These are phyloP conservation scores for Phoma herbarum DNA, from an alignment of 2,329 filamentous ascomycete species.

Conservation along the genomic window DNA sequence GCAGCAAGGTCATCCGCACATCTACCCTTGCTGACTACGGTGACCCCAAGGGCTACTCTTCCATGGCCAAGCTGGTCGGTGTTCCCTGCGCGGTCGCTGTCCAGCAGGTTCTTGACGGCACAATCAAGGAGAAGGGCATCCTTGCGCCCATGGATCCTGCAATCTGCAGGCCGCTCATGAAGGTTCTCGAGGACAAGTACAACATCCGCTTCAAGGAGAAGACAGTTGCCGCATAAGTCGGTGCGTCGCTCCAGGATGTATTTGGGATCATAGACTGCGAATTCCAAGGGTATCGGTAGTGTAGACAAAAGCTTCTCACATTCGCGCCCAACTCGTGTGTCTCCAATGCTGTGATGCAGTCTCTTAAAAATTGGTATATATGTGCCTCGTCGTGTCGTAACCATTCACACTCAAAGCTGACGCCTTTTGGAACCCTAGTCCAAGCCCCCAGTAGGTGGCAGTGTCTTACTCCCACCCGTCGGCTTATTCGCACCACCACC, in stretches of 20 bases:
- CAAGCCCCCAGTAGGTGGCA: slow-evolving; percentile 48
- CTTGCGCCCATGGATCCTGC: slow-evolving; percentile 78
- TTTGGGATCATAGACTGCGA: slow-evolving; percentile 14
- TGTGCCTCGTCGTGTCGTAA: neutral
- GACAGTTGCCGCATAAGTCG: slow-evolving; percentile 52
- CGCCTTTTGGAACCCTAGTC: slow-evolving; percentile 26
- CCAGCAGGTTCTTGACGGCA: slow-evolving; percentile 78
- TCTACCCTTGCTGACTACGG: slow-evolving; percentile 87
- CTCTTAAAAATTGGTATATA: neutral
- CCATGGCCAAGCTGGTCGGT: slow-evolving; percentile 86
- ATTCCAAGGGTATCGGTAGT: slow-evolving; percentile 17
- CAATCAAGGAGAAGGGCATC: slow-evolving; percentile 75
- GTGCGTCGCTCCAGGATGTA: neutral
- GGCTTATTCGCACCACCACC: slow-evolving; percentile 59
- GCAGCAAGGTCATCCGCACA: slow-evolving; percentile 77
- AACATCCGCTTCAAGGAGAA: slow-evolving; percentile 78
- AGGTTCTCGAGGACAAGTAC: slow-evolving; percentile 80
- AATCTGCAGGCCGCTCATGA: slow-evolving; percentile 76
- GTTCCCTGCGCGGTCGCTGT: slow-evolving; percentile 79
- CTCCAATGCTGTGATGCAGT: neutral
- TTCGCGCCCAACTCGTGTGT: neutral
- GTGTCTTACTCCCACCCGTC: slow-evolving; percentile 49
- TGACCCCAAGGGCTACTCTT: slow-evolving; percentile 77
- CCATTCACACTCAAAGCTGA: neutral
- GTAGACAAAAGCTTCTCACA: slow-evolving; percentile 32